Percentiles rank a stretch among this genome's conserved stretches.
phyloP scores from a whole-genome alignment of 1,284 basidiomycete species.

The Grifola frondosa region DNA sequence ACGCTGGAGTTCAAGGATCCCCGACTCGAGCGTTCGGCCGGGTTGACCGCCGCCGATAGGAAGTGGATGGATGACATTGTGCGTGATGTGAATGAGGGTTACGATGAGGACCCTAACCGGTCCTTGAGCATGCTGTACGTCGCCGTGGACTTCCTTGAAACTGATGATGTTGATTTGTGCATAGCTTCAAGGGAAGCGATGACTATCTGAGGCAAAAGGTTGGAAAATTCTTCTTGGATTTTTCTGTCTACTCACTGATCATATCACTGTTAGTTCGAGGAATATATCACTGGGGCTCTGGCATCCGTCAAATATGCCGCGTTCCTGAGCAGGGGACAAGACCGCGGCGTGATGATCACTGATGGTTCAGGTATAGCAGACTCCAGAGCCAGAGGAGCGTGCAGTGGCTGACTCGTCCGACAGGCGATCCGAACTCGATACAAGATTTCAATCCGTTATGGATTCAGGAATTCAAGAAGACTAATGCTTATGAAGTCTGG shows the following conservation, averaged over 20 bases:
- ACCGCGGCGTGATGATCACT: conserved; percentile 60
- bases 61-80: conserved; percentile 90
- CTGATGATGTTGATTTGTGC: not conserved
- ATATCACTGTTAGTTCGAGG: conserved; percentile 66
- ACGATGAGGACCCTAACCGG: conserved; percentile 61
- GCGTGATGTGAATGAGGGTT: conserved; percentile 42
- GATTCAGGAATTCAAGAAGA: conserved; percentile 81
- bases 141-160: not conserved
- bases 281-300: conserved; percentile 79
- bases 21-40: conserved; percentile 73
- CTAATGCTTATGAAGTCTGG: conserved; percentile 87
- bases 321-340: conserved; percentile 69
- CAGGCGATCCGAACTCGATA: conserved; percentile 48
- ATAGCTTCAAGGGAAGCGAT: conserved; percentile 87
- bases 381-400: conserved; percentile 2
- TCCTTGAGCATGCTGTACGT: conserved; percentile 65
- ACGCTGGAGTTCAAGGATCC: conserved; percentile 84
- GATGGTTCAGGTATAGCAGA: conserved; percentile 52
- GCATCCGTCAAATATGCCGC: conserved; percentile 86
- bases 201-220: conserved; percentile 89
- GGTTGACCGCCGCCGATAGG: conserved; percentile 88
- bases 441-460: conserved; percentile 83
- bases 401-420: conserved; percentile 1
- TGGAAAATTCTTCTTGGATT: conserved; percentile 14
- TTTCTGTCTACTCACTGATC: not conserved